A percentile compares a stretch with the other conserved stretches of the same genome.
Conservation (phyloP, 1,284 basidiomycete species). For the Ceratobasidium sp. region DNA sequence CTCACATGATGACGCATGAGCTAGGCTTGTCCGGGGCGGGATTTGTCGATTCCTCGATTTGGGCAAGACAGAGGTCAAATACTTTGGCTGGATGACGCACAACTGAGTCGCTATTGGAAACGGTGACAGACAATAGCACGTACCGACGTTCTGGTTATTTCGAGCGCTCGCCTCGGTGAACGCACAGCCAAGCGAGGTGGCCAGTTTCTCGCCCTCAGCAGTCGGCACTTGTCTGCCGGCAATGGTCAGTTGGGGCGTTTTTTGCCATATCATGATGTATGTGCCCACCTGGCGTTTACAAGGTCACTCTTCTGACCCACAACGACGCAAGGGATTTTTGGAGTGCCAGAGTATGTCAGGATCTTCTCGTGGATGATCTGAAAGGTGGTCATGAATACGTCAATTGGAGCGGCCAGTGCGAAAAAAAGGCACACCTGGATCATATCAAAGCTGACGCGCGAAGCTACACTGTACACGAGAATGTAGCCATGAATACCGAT, state of each 20-base stretch:
- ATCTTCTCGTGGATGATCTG: constrained; percentile 95
- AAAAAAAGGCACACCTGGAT: constrained; percentile 57
- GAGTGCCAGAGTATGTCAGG: constrained; percentile 89
- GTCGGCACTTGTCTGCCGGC: constrained; percentile 72
- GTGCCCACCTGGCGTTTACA: constrained; percentile 64
- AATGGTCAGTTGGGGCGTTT: not conserved
- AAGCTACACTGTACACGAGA: constrained; percentile 94
- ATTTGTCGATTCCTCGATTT: constrained; percentile 72
- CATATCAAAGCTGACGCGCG: constrained; percentile 94
- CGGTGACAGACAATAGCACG: constrained; percentile 51
- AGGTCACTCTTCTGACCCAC: constrained; percentile 96
- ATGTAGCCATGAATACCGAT: constrained; percentile 87
- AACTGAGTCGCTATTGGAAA: constrained; percentile 4
- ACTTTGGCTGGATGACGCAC: constrained; percentile 68
- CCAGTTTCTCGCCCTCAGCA: constrained; percentile 79
- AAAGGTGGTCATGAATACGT: not conserved
- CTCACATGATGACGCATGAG: constrained; percentile 75
- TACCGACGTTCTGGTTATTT: constrained; percentile 87
- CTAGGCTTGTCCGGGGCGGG: constrained; percentile 56
- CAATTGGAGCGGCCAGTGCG: not conserved
- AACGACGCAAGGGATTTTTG: constrained; percentile 92
- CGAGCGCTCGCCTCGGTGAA: constrained; percentile 92
- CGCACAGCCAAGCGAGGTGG: constrained; percentile 73
- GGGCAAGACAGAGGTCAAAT: constrained; percentile 85
- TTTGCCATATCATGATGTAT: not conserved